Evolutionary conservation across 768 basidiomycete genomes (phyloP).

Genomic region (Boletus eberwhitei): DNA sequence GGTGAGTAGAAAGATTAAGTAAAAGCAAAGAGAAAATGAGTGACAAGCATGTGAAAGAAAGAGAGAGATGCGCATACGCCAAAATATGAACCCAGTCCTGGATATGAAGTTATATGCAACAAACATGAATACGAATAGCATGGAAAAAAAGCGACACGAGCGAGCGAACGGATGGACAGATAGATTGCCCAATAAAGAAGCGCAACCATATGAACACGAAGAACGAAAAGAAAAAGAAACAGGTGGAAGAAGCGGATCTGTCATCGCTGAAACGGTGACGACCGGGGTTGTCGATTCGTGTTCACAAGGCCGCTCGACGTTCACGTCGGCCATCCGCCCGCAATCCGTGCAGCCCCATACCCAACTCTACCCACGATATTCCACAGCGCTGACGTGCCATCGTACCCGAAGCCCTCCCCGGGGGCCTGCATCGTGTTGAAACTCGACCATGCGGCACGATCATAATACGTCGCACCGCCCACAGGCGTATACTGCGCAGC

Average conservation of each 20-base stretch:
- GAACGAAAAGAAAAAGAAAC: neutral
- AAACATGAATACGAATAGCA: constrained; percentile 6
- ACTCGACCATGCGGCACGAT: constrained; percentile 74
- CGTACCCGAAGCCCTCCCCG: constrained; percentile 67
- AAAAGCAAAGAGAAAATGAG: constrained; percentile 5
- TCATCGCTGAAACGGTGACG: constrained; percentile 9
- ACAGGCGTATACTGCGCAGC: constrained; percentile 53
- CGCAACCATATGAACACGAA: constrained; percentile 19
- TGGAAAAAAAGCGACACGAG: neutral
- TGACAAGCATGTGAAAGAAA: neutral
- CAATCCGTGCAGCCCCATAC: constrained; percentile 71
- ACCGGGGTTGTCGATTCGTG: constrained; percentile 7
- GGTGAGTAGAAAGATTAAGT: neutral
- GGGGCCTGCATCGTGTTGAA: constrained; percentile 70
- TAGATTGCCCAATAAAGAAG: constrained; percentile 19
- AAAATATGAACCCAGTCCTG: constrained; percentile 11
- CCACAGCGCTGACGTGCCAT: constrained; percentile 64
- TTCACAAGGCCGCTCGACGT: neutral
- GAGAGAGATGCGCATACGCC: neutral
- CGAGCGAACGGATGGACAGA: neutral
- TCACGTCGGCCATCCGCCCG: constrained; percentile 75
- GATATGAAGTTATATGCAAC: constrained; percentile 10
- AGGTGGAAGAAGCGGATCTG: neutral
- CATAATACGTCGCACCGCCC: constrained; percentile 72
- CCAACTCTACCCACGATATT: constrained; percentile 67